phyloP scores from a whole-genome alignment of 495 filamentous ascomycete genomes.

The Hyaloscypha bicolor region DNA sequence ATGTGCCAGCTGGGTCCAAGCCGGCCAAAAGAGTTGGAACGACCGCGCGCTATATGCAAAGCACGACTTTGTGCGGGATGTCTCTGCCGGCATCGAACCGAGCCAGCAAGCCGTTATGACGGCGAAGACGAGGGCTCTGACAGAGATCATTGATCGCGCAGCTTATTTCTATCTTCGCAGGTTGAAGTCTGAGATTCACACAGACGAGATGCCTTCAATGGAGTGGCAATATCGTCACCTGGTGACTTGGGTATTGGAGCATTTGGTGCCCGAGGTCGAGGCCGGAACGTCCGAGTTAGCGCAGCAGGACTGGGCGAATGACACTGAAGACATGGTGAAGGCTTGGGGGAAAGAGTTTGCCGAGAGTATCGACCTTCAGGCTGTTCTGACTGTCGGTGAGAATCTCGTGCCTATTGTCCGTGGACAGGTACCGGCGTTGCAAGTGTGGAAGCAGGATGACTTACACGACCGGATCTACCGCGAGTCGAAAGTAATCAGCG shows the following conservation, averaged over 20 bases:
- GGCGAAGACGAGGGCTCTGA: too few relatives aligned
- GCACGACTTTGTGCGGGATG: too few relatives aligned
- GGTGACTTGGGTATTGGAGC: not conserved
- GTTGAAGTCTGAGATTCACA: not conserved
- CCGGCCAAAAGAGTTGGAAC: too few relatives aligned
- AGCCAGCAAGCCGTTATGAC: too few relatives aligned
- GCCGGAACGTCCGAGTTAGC: not conserved
- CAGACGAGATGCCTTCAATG: not conserved
- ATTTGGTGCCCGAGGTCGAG: not conserved
- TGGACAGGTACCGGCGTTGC: conserved; percentile 42
- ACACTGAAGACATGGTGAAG: not conserved
- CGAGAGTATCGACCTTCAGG: not conserved
- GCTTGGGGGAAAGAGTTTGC: not conserved
- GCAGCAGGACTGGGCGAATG: not conserved
- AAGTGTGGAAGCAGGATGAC: conserved; percentile 43
- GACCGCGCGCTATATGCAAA: too few relatives aligned
- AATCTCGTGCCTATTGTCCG: conserved; percentile 41
- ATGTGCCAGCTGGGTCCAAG: too few relatives aligned
- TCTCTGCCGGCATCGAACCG: too few relatives aligned
- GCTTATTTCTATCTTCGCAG: conserved; percentile 4
- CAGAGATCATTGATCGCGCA: too few relatives aligned
- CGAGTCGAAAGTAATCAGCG: conserved; percentile 26
- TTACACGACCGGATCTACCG: conserved; percentile 44
- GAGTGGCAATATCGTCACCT: not conserved
- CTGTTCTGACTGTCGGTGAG: conserved; percentile 37